These are phyloP conservation scores for Penicillium soppii DNA, from an alignment of 495 filamentous ascomycete species.

Conservation along the genomic window DNA sequence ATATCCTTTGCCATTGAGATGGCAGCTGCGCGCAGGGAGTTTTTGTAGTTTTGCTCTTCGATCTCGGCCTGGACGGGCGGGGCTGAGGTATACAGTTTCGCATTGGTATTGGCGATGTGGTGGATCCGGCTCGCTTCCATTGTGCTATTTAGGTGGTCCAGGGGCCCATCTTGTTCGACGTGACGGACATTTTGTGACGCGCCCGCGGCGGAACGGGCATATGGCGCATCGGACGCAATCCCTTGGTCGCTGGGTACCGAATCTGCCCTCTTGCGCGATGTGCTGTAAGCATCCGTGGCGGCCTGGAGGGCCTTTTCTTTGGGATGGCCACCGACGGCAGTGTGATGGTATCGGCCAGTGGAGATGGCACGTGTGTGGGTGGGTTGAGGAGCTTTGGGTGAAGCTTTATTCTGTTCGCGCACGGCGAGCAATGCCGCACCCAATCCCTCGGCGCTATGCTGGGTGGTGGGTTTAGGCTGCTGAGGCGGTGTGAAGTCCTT, in stretches of 20 bases:
- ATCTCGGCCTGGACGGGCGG: slow-evolving; percentile 70
- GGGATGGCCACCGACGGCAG: slow-evolving; percentile 54
- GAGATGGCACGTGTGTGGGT: slow-evolving; percentile 12
- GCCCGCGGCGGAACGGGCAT: slow-evolving; percentile 68
- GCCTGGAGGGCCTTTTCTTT: slow-evolving; percentile 64
- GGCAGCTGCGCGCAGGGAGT: slow-evolving; percentile 75
- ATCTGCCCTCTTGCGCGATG: slow-evolving; percentile 60
- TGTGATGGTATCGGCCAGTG: slow-evolving; percentile 31
- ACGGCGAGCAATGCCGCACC: slow-evolving; percentile 73
- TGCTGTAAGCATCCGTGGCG: slow-evolving; percentile 69
- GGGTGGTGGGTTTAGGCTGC: slow-evolving; percentile 50
- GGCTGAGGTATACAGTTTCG: slow-evolving; percentile 70
- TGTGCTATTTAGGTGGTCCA: slow-evolving; percentile 37
- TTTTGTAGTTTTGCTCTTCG: slow-evolving; percentile 68
- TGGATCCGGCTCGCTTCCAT: slow-evolving; percentile 58
- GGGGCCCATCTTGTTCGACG: slow-evolving; percentile 23
- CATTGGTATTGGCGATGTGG: slow-evolving; percentile 48
- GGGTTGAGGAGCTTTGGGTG: slow-evolving; percentile 9
- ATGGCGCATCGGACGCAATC: slow-evolving; percentile 57
- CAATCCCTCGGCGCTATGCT: slow-evolving; percentile 56
- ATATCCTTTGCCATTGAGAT: slow-evolving; percentile 85
- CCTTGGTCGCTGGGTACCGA: slow-evolving; percentile 55
- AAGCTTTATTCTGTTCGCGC: slow-evolving; percentile 51
- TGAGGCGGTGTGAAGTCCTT: slow-evolving; percentile 64
- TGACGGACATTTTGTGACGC: slow-evolving; percentile 50